phyloP scores from a whole-genome alignment of 306 rosid genomes.

The Parietaria judaica region DNA sequence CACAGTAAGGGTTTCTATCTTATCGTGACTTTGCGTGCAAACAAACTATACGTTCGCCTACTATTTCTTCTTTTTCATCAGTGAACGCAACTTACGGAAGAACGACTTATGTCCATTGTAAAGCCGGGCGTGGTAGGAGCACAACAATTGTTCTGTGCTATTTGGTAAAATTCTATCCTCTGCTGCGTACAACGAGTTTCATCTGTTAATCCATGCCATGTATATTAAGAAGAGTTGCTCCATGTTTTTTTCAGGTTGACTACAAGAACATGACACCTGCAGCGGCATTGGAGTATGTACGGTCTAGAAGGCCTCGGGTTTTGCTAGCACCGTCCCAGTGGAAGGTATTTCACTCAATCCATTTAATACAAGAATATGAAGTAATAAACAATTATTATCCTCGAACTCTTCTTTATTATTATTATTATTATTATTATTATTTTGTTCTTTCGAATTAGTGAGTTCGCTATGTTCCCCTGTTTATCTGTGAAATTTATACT shows the following conservation, averaged over 20 bases:
- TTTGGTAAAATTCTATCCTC: constrained; percentile 47
- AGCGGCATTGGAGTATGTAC: constrained; percentile 76
- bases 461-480: neutral
- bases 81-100: constrained; percentile 59
- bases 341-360: constrained; percentile 41
- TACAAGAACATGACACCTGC: constrained; percentile 82
- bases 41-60: neutral
- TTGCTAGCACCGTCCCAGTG: constrained; percentile 89
- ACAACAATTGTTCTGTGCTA: constrained; percentile 94
- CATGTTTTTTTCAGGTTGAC: constrained; percentile 46
- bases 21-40: constrained; percentile 2
- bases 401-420: neutral
- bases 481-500: neutral
- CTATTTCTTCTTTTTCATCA: constrained; percentile 16
- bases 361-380: neutral
- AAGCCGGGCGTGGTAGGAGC: constrained; percentile 98
- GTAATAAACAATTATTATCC: neutral
- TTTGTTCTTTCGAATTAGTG: neutral
- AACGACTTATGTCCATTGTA: constrained; percentile 94
- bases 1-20: constrained; percentile 45
- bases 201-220: neutral
- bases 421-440: too few relatives aligned
- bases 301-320: constrained; percentile 84
- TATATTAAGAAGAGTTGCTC: neutral
- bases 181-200: neutral